Evolutionary conservation across 495 filamentous ascomycete genomes (phyloP).

Genomic region (Poronia punctata): DNA sequence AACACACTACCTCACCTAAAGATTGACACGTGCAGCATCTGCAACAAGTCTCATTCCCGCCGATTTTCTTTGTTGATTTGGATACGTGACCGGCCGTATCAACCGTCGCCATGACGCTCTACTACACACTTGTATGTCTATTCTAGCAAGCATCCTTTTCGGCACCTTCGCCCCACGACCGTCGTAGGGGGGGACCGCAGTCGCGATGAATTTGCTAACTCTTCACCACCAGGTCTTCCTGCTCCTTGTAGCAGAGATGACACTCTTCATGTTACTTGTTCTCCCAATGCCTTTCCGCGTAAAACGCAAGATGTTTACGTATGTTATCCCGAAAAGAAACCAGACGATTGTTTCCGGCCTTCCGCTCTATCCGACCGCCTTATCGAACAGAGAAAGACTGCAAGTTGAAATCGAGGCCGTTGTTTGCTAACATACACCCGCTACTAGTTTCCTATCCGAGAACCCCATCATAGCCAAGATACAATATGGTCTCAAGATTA

Average conservation of each 20-base stretch:
- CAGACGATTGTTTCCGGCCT: background rate
- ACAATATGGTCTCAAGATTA: slow-evolving; percentile 65
- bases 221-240: slow-evolving; percentile 68
- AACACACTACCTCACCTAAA: too few relatives aligned
- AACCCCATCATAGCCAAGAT: slow-evolving; percentile 56
- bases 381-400: background rate
- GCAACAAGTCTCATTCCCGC: slow-evolving; percentile 17
- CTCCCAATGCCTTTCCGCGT: slow-evolving; percentile 81
- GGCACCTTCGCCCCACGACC: too few relatives aligned
- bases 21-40: too few relatives aligned
- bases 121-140: slow-evolving; percentile 86
- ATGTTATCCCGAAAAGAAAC: slow-evolving; percentile 24
- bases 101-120: slow-evolving; percentile 82
- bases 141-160: too few relatives aligned
- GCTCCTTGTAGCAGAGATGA: slow-evolving; percentile 89
- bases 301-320: slow-evolving; percentile 85
- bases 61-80: slow-evolving; percentile 16
- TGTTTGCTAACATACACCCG: slow-evolving; percentile 1
- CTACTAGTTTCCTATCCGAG: slow-evolving; percentile 65
- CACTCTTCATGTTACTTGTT: slow-evolving; percentile 84
- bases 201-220: slow-evolving; percentile 20
- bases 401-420: too few relatives aligned
- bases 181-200: too few relatives aligned
- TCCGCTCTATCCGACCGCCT: background rate
- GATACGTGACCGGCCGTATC: slow-evolving; percentile 1